Evolutionary conservation across 164 flowering plant species (phyloP).

Genomic region (Kingdonia uniflora): DNA sequence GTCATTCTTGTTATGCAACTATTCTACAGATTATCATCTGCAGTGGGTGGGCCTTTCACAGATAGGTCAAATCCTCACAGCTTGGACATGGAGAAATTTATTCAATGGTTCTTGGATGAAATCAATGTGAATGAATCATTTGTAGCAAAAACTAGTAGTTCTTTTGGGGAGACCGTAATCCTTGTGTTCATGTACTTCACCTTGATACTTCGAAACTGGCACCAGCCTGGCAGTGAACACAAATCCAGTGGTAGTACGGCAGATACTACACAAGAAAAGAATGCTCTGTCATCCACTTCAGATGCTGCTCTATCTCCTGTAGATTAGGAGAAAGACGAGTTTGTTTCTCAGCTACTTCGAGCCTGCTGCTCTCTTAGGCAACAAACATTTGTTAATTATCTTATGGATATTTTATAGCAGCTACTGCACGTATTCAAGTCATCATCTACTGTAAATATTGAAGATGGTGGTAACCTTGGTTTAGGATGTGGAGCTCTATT

Average conservation of each 20-base stretch:
- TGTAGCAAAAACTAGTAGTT: conserved; percentile 51
- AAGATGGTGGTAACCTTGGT: conserved; percentile 37
- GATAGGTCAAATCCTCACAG: conserved; percentile 66
- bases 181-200: conserved; percentile 97
- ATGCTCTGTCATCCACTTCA: conserved; percentile 25
- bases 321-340: conserved; percentile 70
- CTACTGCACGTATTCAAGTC: conserved; percentile 80
- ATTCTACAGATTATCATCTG: conserved; percentile 85
- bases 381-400: conserved; percentile 74
- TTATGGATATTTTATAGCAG: conserved; percentile 92
- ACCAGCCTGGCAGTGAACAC: conserved; percentile 84
- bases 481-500: conserved; percentile 88
- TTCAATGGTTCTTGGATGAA: conserved; percentile 89
- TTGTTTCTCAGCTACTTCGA: conserved; percentile 63
- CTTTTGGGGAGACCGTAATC: conserved; percentile 86
- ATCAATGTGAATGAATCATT: conserved; percentile 64
- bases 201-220: conserved; percentile 96
- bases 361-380: conserved; percentile 87
- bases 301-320: conserved; percentile 28
- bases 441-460: conserved; percentile 37
- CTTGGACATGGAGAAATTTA: conserved; percentile 67
- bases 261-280: conserved; percentile 52
- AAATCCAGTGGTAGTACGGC: conserved; percentile 40
- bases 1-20: conserved; percentile 95
- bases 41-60: conserved; percentile 92